A percentile compares a stretch with the other conserved stretches of the same genome.
Conservation (phyloP, 179 eudicot genomes). For the Heliamphora pulchella region DNA sequence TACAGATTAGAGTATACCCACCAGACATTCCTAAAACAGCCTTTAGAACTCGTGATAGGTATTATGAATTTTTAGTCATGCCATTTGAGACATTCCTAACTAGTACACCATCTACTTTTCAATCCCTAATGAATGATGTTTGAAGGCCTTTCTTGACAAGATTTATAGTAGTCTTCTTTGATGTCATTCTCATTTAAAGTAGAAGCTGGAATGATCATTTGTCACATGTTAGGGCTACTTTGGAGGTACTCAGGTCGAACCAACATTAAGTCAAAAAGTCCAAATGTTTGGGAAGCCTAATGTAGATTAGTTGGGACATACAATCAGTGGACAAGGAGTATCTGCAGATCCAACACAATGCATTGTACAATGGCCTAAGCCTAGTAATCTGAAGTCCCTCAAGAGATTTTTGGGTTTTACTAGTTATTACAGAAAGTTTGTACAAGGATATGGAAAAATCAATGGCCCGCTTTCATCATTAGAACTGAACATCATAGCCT, state of each 20-base stretch:
- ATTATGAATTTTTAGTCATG: too few relatives aligned
- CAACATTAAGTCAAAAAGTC: not conserved
- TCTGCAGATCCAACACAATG: not conserved
- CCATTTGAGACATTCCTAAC: too few relatives aligned
- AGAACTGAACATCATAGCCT: too few relatives aligned
- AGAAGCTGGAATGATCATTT: not conserved
- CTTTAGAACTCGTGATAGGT: too few relatives aligned
- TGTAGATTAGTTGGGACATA: too few relatives aligned
- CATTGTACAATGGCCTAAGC: not conserved
- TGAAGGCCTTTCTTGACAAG: not conserved
- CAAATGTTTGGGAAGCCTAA: constrained; percentile 10
- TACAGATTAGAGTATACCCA: too few relatives aligned
- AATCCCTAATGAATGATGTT: not conserved
- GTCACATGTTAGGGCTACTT: not conserved
- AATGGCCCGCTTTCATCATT: not conserved
- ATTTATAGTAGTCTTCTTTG: too few relatives aligned
- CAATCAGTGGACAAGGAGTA: not conserved
- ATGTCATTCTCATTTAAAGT: not conserved
- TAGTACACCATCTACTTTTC: not conserved
- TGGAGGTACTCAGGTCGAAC: not conserved
- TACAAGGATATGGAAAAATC: not conserved
- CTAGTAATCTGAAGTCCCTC: not conserved
- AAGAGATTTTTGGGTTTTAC: not conserved
- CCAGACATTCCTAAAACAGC: too few relatives aligned
- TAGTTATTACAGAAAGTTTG: not conserved